Evolutionary conservation across 495 filamentous ascomycete genomes (phyloP), one percentile per base, ranked within the genome.

Genomic region (Oidiodendron maius): DNA sequence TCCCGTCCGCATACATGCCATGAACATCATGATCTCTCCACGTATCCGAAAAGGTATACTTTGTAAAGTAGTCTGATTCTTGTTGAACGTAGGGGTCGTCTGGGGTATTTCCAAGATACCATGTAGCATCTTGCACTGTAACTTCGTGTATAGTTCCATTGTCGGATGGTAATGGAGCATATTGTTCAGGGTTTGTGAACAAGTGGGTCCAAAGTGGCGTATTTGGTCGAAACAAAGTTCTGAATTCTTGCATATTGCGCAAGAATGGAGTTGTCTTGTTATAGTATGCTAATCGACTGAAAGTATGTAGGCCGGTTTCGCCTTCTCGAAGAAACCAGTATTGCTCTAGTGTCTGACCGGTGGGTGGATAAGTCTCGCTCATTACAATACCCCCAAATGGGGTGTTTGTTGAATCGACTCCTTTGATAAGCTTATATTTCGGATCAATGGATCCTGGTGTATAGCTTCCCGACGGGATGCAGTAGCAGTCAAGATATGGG

Each of bases 401-500:
- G 1, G 64, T 74, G 1, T 66, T 67, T 0, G 68, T 70, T 4
- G 67, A 64, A 52, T 81, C 76, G 12, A 61, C 61, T 2, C 72
- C 76, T n/a, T 68, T 56, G 21, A 77, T 64, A 10, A 77, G 61
- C 44, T 73, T 46, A 48, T 68, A 70, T 1, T 55, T 58, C 1
- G 70, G 70, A 1, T 59, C 64, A 5, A 67, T 74, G n/a, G 67
- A 61, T 0, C 75, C 74, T 1, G 74, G 66, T 0, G 76, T 75
- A 50, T 76, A 79, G 46, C 64, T 66, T 1, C 77, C 76, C 0
- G 71, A 73, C 0, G 74, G 76, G 3, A 68, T 71, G 51, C 75
- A 81, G 52, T 78, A 79, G 54, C 77, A 80, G 51, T 80, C 77
- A 13, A 80, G 68, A 48, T 80, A 78, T 1, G 73, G 69, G 0